A percentile compares a stretch with the other conserved stretches of the same genome.
These are phyloP conservation scores for Raphanus sativus DNA, from an alignment of 345 rosid genomes.

Conservation along the genomic window DNA sequence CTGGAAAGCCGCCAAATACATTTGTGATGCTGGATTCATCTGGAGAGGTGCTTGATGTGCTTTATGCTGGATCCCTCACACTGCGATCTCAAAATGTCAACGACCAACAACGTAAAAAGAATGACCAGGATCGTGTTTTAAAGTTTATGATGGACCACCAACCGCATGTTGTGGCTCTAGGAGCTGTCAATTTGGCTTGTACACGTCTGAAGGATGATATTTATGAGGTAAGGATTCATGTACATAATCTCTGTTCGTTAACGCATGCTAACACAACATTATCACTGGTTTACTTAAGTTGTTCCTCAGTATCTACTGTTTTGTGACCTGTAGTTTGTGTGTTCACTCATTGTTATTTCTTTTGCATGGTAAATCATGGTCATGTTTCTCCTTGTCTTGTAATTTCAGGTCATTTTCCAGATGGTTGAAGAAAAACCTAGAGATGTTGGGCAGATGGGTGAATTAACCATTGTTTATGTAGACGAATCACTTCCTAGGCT, in stretches of 20 bases:
- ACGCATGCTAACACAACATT: not conserved
- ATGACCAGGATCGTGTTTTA: not conserved
- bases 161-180: not conserved
- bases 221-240: not conserved
- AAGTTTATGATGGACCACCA: not conserved
- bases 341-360: not conserved
- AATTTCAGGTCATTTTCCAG: not conserved
- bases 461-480: not conserved
- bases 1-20: not conserved
- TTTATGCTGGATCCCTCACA: not conserved
- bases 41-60: not conserved
- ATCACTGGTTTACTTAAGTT: not conserved
- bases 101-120: not conserved
- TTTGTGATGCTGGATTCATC: not conserved
- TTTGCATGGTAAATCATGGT: not conserved
- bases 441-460: not conserved
- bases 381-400: not conserved
- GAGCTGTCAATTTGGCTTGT: not conserved
- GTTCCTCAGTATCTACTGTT: not conserved
- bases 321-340: too few relatives aligned
- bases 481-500: not conserved
- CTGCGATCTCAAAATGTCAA: not conserved
- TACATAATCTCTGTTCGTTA: not conserved
- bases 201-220: not conserved
- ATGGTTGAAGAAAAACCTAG: not conserved